These are phyloP conservation scores for Sporothrix brasiliensis DNA, from an alignment of 2,329 filamentous ascomycete genomes.

Conservation along the genomic window DNA sequence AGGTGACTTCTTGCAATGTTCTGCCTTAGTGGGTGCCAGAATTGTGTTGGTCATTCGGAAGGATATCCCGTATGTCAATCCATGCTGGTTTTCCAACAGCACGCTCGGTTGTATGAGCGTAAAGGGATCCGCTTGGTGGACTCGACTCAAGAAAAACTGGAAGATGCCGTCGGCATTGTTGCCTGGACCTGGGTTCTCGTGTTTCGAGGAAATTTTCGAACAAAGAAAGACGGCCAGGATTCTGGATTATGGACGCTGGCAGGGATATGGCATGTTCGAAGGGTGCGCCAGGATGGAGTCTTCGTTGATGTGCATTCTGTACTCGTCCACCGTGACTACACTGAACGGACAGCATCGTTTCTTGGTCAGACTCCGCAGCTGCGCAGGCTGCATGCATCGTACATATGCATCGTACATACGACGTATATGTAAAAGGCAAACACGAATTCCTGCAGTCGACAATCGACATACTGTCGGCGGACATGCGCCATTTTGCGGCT, in stretches of 20 bases:
- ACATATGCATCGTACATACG: background rate
- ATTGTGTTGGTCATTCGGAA: no score
- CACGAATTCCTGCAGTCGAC: background rate
- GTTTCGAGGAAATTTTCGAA: background rate
- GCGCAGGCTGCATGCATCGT: constrained; percentile 17
- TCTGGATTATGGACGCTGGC: background rate
- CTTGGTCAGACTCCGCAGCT: background rate
- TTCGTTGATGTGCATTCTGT: background rate
- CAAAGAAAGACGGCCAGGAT: background rate
- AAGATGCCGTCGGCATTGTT: background rate
- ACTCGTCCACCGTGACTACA: background rate
- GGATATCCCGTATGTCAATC: no score
- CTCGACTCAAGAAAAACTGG: background rate
- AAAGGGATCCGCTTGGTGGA: background rate
- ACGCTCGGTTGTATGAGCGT: no score
- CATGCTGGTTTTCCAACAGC: no score
- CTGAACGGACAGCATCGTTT: background rate
- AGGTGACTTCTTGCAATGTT: no score
- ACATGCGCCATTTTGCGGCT: constrained; percentile 1
- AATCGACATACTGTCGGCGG: background rate
- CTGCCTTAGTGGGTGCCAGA: no score
- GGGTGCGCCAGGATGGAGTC: background rate
- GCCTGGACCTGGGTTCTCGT: background rate
- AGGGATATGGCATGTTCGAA: constrained; percentile 6
- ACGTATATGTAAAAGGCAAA: background rate